Evolutionary conservation across 192 early-diverging fungal species (phyloP), one percentile per base, ranked within the genome.

Genomic region (Podila clonocystis): DNA sequence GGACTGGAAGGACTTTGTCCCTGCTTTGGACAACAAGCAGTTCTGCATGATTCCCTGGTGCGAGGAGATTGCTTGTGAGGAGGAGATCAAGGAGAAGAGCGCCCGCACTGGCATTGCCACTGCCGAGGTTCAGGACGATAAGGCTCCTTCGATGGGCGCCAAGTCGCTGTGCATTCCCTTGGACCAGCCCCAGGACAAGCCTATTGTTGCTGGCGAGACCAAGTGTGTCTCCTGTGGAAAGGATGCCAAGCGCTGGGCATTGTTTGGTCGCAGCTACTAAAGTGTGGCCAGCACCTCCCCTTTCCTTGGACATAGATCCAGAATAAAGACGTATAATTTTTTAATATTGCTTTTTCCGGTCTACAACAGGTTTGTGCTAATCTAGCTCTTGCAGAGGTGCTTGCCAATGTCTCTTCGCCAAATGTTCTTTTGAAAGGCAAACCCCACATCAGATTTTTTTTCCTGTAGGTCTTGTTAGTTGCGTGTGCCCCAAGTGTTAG

Each of bases 71-170:
- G 91, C 82, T 60, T 99, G 98, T 82, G 98, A 99, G 87, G 97
- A 99, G 41, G 89, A 92, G 73, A 97, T 99, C 77, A 99, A 99
- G 91, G 96, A 95, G 36, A 87, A 93, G 63, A 95, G 93, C 85
- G 87, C 95, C 2, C 86, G 93, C 74, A 83, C 77, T 88, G 93
- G 86, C 67, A 83, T 87, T 55, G 64, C 63, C 50, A 71, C 59
- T 19, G 36, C 45, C 36, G 94, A 99, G 88, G 90, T 91, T 36
- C 91, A 92, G 70, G 97, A 99, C 74, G 97, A 98, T 48, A 93
- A 94, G 87, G 98, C 96, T 63, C 98, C 98, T 41, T 98, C 97
- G 22, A 99, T 99, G 98, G 98, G 98, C 65, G 98, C 98, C 70
- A 99, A 99, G 86, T 97, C 97, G 8, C 91, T 99, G 33, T 99